Evolutionary conservation across 148 eudicot genomes (phyloP).

Genomic region (Rhododendron kiyosumense): DNA sequence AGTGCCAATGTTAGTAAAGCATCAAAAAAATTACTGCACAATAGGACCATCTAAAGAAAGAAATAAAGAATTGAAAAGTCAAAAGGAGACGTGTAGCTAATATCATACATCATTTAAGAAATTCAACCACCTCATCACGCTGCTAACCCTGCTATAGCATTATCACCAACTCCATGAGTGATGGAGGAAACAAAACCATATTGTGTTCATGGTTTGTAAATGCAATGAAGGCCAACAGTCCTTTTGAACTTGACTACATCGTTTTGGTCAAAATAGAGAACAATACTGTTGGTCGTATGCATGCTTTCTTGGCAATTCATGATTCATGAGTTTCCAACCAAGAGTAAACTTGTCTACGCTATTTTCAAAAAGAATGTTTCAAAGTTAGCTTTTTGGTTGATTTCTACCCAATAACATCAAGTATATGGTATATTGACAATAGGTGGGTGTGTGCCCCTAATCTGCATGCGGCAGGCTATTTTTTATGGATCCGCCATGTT

Average conservation of each 20-base stretch:
- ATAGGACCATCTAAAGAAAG: neutral
- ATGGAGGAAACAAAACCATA: neutral
- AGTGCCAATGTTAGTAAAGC: neutral
- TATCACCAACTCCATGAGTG: neutral
- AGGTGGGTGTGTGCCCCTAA: neutral
- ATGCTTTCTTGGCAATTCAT: neutral
- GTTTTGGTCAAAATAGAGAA: neutral
- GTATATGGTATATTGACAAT: no score
- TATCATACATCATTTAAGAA: neutral
- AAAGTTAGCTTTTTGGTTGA: neutral
- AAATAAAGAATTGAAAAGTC: neutral
- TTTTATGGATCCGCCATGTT: neutral
- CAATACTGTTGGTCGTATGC: neutral
- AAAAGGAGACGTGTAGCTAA: neutral
- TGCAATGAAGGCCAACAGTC: neutral
- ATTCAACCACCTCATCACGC: constrained; percentile 6
- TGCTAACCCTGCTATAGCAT: neutral
- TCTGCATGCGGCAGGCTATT: neutral
- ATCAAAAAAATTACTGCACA: neutral
- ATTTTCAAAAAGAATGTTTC: neutral
- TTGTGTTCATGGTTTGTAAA: neutral
- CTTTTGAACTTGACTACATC: neutral
- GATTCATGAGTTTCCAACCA: neutral
- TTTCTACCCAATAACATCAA: neutral
- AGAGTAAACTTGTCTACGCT: neutral